phyloP scores from a whole-genome alignment of 371 early-diverging fungal genomes.

The Haplosporangium sp. region DNA sequence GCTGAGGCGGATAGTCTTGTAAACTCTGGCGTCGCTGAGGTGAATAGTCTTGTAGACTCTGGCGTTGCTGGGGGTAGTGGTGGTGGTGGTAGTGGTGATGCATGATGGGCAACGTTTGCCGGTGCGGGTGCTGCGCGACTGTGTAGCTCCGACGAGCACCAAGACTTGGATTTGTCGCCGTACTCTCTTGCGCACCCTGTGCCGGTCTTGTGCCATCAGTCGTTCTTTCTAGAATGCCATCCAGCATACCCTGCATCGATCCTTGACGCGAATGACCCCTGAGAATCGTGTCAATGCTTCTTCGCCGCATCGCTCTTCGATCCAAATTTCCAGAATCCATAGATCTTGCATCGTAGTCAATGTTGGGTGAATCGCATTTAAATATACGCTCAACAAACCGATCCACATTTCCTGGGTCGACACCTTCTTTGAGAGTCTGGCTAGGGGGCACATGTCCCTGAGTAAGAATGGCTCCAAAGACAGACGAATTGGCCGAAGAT shows the following conservation, averaged over 20 bases:
- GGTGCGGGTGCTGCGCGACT: conserved; percentile 30
- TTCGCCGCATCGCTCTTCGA: conserved; percentile 12
- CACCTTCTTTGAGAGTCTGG: conserved; percentile 21
- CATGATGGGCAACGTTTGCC: conserved; percentile 42
- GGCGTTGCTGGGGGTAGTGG: conserved; percentile 31
- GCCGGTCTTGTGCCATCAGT: background rate
- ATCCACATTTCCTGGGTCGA: conserved; percentile 19
- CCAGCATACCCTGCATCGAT: background rate
- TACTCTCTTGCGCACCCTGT: background rate
- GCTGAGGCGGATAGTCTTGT: conserved; percentile 16
- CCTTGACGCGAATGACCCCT: background rate
- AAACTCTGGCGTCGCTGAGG: conserved; percentile 40
- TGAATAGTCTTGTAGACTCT: conserved; percentile 21
- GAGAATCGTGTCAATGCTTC: conserved; percentile 19
- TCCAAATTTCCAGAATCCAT: background rate
- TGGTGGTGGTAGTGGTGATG: conserved; percentile 36
- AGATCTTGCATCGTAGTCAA: background rate
- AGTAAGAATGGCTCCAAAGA: conserved; percentile 46
- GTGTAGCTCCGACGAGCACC: conserved; percentile 10
- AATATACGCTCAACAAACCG: conserved; percentile 38
- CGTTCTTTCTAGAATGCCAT: background rate
- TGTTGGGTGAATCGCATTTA: background rate
- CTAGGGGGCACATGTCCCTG: conserved; percentile 44
- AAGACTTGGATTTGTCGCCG: background rate
- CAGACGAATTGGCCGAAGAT: conserved; percentile 38